Percentiles rank a stretch among this genome's conserved stretches.
phyloP scores from a whole-genome alignment of 768 basidiomycete genomes.

The Suillus decipiens region DNA sequence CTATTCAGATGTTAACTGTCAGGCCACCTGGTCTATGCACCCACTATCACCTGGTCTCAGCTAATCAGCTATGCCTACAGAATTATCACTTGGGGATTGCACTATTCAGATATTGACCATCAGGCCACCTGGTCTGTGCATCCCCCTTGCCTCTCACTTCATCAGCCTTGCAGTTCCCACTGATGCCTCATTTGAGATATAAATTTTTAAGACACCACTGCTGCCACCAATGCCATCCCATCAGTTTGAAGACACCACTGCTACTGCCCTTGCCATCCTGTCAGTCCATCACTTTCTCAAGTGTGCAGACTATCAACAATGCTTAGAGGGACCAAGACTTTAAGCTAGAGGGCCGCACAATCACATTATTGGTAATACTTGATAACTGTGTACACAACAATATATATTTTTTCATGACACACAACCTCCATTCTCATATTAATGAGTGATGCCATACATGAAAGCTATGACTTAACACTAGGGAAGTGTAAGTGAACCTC shows the following conservation, averaged over 20 bases:
- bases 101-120: too few relatives aligned
- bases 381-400: not conserved
- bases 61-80: too few relatives aligned
- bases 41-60: too few relatives aligned
- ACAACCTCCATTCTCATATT: not conserved
- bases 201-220: not conserved
- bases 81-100: too few relatives aligned
- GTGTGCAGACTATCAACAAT: not conserved
- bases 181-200: not conserved
- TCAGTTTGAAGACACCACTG: not conserved
- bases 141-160: conserved; percentile 22
- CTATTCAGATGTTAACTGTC: too few relatives aligned
- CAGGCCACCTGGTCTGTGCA: too few relatives aligned
- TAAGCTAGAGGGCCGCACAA: not conserved
- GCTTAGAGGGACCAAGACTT: not conserved
- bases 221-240: not conserved
- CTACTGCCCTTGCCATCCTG: not conserved
- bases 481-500: not conserved
- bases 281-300: not conserved
- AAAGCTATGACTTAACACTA: not conserved
- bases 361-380: not conserved
- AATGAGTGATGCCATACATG: not conserved
- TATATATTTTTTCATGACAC: not conserved
- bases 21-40: too few relatives aligned
- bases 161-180: not conserved